Base-by-base conservation (phyloP, 1,284 basidiomycete genomes). In the Uromyces viciae-fabae region DNA sequence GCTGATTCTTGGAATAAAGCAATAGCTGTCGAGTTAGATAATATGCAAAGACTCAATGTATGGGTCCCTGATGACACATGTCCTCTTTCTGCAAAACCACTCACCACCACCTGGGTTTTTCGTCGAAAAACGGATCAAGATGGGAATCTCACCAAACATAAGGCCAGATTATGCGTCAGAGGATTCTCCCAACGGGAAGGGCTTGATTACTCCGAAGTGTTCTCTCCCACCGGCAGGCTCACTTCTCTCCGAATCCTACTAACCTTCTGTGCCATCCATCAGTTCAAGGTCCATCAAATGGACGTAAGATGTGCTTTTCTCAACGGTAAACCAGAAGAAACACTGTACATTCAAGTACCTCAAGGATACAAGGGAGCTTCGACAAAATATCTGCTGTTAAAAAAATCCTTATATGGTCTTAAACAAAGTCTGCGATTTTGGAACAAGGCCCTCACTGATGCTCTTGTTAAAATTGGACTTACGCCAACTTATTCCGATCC, bases 201-300 rank as follows among this genome's bases (percentile, higher is more conserved):
- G 33, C n/a, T 15, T 5, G 68, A 71, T 25, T 71, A 71, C 46
- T 22, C 40, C 31, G 42, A 46, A 3, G 28, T 52, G 17, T 71
- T 71, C 25, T 71, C 68, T 33, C 68, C 68, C 9, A 71, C 68
- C 31, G 68, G 68, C 11, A 28, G 68, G 5, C 68, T 71, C 28
- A 52, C 68, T 15, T 46, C 68, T 46, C 68, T 71, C 15, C 31
- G 42, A 25, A 49, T 52, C 17, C 28, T 52, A n/a, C 31, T 71
- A 9, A 71, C 42, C 28, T n/a, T 71, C 11, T 68, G 64, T 22
- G 64, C 64, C 19, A 7, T 40, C 15, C 25, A 28, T n/a, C 11
- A 42, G 11, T 71, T 46, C 25, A 42, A 71, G 22, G 68, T 71
- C 2, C 68, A 71, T 25, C 68, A 71, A 71, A 71, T 71, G 68